Conservation (phyloP, 345 rosid genomes). For the Arabidopsis suecica region DNA sequence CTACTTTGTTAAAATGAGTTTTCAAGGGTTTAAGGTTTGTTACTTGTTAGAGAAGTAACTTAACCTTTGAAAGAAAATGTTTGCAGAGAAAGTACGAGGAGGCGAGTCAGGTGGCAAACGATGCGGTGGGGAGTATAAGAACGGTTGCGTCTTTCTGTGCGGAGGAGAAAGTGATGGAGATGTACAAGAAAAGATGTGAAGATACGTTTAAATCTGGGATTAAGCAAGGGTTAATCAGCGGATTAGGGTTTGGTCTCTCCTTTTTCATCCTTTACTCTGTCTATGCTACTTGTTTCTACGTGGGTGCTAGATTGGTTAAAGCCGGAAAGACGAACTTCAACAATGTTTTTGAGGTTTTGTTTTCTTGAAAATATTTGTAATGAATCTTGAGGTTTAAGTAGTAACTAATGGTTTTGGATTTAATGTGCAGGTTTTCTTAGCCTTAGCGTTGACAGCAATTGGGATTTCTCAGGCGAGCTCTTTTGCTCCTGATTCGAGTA, state of each 20-base stretch:
- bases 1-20: no score
- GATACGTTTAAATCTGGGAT: neutral
- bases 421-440: neutral
- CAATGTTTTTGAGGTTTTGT: neutral
- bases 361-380: no score
- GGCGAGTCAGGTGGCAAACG: neutral
- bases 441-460: neutral
- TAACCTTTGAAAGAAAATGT: neutral
- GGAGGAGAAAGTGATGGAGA: neutral
- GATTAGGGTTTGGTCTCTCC: neutral
- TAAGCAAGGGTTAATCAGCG: neutral
- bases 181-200: neutral
- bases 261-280: neutral
- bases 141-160: neutral
- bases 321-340: neutral
- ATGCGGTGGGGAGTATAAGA: neutral
- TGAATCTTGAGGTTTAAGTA: neutral
- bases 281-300: neutral
- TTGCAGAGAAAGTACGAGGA: neutral
- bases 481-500: conserved; percentile 55
- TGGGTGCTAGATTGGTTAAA: neutral
- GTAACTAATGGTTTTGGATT: no score
- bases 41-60: neutral
- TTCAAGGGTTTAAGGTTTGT: no score
- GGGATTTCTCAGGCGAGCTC: conserved; percentile 62